Conservation (phyloP, 345 rosid species). For the Draba incana region DNA sequence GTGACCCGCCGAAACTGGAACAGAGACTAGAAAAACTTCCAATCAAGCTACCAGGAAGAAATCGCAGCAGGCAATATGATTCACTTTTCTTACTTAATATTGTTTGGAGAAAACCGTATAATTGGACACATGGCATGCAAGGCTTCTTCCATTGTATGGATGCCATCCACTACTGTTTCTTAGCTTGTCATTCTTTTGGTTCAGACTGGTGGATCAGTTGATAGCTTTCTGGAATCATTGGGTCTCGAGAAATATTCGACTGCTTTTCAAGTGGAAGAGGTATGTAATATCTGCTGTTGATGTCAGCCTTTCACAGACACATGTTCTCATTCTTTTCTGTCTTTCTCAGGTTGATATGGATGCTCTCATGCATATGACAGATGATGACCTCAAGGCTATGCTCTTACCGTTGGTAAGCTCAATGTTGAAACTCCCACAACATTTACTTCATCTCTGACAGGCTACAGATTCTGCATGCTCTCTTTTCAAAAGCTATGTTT, state of each 20-base stretch:
- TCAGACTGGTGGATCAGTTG: slow-evolving; percentile 77
- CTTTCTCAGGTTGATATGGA: slow-evolving; percentile 89
- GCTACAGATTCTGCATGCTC: slow-evolving; percentile 25
- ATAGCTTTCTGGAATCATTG: slow-evolving; percentile 78
- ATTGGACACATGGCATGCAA: slow-evolving; percentile 2
- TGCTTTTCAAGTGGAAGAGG: slow-evolving; percentile 96
- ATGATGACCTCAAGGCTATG: slow-evolving; percentile 91
- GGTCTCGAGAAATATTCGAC: slow-evolving; percentile 90
- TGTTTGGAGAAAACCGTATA: slow-evolving; percentile 5
- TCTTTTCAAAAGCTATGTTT: slow-evolving; percentile 17
- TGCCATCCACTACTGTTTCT: slow-evolving; percentile 27
- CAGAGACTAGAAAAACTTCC: slow-evolving; percentile 58
- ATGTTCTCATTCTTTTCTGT: slow-evolving; percentile 11
- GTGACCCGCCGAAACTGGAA: slow-evolving; percentile 58
- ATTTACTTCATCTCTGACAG: background rate
- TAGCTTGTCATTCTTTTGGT: slow-evolving; percentile 33
- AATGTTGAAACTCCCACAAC: slow-evolving; percentile 1
- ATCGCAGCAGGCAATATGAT: slow-evolving; percentile 59
- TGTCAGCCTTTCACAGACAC: slow-evolving; percentile 16
- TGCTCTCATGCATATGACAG: slow-evolving; percentile 93
- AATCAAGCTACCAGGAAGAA: slow-evolving; percentile 56
- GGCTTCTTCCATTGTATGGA: slow-evolving; percentile 9
- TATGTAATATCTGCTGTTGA: slow-evolving; percentile 38
- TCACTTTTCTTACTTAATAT: slow-evolving; percentile 11
- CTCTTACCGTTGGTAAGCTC: slow-evolving; percentile 91